phyloP scores from a whole-genome alignment of 2,329 filamentous ascomycete species.

The Nothophoma quercina region DNA sequence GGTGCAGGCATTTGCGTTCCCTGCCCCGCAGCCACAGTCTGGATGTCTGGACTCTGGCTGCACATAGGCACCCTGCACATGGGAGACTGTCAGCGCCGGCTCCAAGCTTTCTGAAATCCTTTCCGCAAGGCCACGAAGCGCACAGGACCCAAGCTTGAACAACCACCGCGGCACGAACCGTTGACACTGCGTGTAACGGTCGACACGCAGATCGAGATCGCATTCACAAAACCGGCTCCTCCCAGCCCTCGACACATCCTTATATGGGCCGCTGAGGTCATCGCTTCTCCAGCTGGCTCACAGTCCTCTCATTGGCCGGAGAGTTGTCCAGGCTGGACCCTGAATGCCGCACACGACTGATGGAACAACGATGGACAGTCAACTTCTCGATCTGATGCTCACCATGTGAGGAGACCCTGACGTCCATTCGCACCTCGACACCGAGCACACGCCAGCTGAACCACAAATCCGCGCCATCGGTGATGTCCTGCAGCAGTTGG shows the following conservation, averaged over 20 bases:
- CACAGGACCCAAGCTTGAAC: neutral
- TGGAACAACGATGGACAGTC: constrained; percentile 4
- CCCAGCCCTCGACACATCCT: neutral
- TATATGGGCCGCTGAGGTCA: neutral
- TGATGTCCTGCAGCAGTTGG: neutral
- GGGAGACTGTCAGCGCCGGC: neutral
- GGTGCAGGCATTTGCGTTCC: neutral
- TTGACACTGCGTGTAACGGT: neutral
- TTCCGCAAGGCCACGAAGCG: neutral
- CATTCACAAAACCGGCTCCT: neutral
- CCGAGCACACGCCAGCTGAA: neutral
- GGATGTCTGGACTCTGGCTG: neutral
- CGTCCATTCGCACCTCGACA: neutral
- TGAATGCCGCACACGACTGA: neutral
- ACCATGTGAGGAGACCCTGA: neutral
- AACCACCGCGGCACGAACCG: constrained; percentile 15
- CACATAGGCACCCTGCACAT: neutral
- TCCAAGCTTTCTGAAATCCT: neutral
- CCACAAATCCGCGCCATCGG: neutral
- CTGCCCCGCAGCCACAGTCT: neutral
- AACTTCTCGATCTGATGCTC: constrained; percentile 2
- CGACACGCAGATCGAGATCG: neutral
- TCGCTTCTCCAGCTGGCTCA: neutral
- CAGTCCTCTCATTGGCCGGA: neutral
- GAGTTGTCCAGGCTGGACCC: neutral